These are phyloP conservation scores for Globisporangium heterothallicum DNA, from an alignment of 352 stramenopile species.

Conservation along the genomic window DNA sequence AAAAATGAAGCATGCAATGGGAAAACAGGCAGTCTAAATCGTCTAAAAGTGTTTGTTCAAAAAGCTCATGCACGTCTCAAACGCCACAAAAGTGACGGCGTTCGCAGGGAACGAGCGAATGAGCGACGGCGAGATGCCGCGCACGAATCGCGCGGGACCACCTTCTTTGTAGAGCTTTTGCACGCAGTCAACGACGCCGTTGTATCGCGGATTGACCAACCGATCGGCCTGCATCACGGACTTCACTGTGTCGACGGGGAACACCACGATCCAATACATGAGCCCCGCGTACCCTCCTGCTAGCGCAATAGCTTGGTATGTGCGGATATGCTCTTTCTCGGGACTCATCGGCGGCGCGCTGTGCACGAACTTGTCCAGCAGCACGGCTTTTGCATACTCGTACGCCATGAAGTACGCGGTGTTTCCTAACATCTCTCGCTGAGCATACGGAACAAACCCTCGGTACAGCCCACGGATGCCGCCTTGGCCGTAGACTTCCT, in stretches of 20 bases:
- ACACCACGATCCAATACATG: conserved; percentile 82
- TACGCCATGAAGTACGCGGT: conserved; percentile 83
- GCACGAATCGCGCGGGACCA: conserved; percentile 62
- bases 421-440: conserved; percentile 82
- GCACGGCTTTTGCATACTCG: conserved; percentile 56
- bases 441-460: conserved; percentile 51
- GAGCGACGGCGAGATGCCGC: conserved; percentile 72
- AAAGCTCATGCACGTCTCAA: conserved; percentile 75
- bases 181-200: conserved; percentile 61
- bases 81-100: conserved; percentile 82
- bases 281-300: conserved; percentile 73
- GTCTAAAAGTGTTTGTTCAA: conserved; percentile 66
- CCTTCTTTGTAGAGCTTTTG: conserved; percentile 66
- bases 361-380: conserved; percentile 55
- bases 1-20: conserved; percentile 8
- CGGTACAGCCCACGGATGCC: conserved; percentile 72
- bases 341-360: conserved; percentile 28
- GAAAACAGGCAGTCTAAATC: conserved; percentile 13
- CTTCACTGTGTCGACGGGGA: conserved; percentile 81
- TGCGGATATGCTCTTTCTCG: conserved; percentile 52
- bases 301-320: conserved; percentile 68
- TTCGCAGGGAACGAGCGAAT: conserved; percentile 76
- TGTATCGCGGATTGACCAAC: conserved; percentile 65
- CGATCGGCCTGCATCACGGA: conserved; percentile 77
- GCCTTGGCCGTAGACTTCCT: conserved; percentile 54